Conservation (phyloP, 169 alveolate species). For the Plasmodium reichenowi region DNA sequence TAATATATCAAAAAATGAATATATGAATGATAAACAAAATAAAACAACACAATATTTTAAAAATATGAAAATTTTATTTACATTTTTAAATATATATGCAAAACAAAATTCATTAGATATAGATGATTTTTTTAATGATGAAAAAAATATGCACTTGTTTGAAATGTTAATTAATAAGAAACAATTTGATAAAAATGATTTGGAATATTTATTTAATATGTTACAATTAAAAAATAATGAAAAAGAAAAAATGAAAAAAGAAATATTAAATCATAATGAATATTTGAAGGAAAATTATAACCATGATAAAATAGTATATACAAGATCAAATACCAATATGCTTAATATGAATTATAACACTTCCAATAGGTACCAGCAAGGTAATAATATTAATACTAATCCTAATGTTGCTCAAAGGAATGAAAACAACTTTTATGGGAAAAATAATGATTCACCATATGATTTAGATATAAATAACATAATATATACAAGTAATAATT, state of each 20-base stretch:
- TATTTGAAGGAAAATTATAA: too few species aligned
- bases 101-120: slow-evolving; percentile 35
- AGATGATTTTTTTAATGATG: slow-evolving; percentile 43
- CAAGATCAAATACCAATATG: too few species aligned
- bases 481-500: slow-evolving; percentile 9
- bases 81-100: slow-evolving; percentile 53
- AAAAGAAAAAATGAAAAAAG: slow-evolving; percentile 7
- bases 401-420: too few species aligned
- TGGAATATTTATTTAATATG: slow-evolving; percentile 22
- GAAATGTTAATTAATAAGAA: slow-evolving; percentile 27
- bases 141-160: slow-evolving; percentile 32
- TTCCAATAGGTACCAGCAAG: too few species aligned
- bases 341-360: too few species aligned
- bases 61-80: slow-evolving; percentile 42
- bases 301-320: too few species aligned
- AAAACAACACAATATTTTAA: slow-evolving; percentile 24
- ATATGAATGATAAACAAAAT: slow-evolving; percentile 2
- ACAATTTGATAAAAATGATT: slow-evolving; percentile 26
- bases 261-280: not conserved
- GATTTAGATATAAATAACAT: too few species aligned
- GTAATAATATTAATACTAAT: too few species aligned
- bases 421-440: too few species aligned
- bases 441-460: too few species aligned
- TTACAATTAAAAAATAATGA: slow-evolving; percentile 22
- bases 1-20: not conserved